Base-by-base conservation (phyloP, 257 asterid genomes). In the Fraxinus cuspidata region DNA sequence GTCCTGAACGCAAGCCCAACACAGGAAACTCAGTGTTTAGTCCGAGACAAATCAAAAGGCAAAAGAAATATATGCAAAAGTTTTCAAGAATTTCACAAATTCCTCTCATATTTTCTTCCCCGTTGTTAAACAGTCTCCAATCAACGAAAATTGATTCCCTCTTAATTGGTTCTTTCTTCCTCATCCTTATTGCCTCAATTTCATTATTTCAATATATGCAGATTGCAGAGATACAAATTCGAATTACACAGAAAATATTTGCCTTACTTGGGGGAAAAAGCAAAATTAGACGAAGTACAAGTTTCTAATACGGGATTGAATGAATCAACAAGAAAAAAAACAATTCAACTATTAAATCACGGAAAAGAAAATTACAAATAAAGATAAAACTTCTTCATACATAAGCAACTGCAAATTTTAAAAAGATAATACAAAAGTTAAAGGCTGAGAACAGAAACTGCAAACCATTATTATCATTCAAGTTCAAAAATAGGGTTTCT, bases 401-500 rank as follows among this genome's bases (percentile, higher is more conserved):
- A 70, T n/a, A 16, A 70, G 15, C 67, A 71, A 71, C 40, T 7
- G 66, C n/a, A 10, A 21, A 67, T 38, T 53, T 53, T 7, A 49
- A 23, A 25, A 18, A 32, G 44, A 60, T 10, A 13, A 44, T 0
- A 35, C 19, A 78, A 49, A 38, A n/a, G n/a, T n/a, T n/a, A n/a
- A n/a, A 8, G 37, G 31, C 4, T 72, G 71, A 73, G 11, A 16
- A 25, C 19, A 1, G 34, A 32, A 76, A 29, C 6, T n/a, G 49
- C 85, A 10, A 15, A 89, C 91, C 85, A 74, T 76, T 9, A 75
- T 66, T 67, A 8, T 72, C 69, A n/a, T 18, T 73, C 80, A 74
- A 92, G 69, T 60, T 79, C 56, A 86, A 66, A 42, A 96, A 89
- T 18, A 89, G 83, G 19, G 72, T 77, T 29, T 85, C 90, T 73